Conservation (phyloP, 1,284 basidiomycete species). For the Pseudozyma sp. region DNA sequence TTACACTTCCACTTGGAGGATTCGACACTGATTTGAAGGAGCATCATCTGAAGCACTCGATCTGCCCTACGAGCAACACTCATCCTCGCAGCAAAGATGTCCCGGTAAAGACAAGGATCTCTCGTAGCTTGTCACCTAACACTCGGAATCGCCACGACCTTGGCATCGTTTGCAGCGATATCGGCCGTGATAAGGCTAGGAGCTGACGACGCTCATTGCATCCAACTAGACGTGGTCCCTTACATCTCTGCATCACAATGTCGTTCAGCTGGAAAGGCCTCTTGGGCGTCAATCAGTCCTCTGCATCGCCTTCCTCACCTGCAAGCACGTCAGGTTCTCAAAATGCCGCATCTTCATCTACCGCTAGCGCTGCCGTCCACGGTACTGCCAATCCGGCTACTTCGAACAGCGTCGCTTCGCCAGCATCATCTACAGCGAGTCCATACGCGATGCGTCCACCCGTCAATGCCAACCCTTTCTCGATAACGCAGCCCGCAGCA, state of each 20-base stretch:
- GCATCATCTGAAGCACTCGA: no score
- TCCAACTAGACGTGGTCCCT: background rate
- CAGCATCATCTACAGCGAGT: conserved; percentile 21
- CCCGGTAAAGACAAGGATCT: no score
- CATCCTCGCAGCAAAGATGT: no score
- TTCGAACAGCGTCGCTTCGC: conserved; percentile 10
- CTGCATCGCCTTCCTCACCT: conserved; percentile 22
- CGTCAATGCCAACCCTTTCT: conserved; percentile 36
- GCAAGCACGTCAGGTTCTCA: conserved; percentile 13
- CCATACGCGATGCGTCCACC: conserved; percentile 18
- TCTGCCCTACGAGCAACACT: no score
- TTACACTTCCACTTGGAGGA: no score
- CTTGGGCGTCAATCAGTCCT: conserved; percentile 48
- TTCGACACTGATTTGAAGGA: no score
- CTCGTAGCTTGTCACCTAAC: no score
- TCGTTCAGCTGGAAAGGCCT: conserved; percentile 66
- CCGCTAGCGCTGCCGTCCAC: conserved; percentile 4
- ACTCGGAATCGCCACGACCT: background rate
- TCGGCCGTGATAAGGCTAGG: background rate
- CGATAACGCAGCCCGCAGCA: conserved; percentile 9
- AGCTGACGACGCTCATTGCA: background rate
- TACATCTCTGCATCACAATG: conserved; percentile 30
- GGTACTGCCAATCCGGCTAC: conserved; percentile 6
- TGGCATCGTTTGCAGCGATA: background rate
- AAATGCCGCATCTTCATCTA: conserved; percentile 16